Evolutionary conservation across 257 asterid species (phyloP).

Genomic region (Capsicum baccatum): DNA sequence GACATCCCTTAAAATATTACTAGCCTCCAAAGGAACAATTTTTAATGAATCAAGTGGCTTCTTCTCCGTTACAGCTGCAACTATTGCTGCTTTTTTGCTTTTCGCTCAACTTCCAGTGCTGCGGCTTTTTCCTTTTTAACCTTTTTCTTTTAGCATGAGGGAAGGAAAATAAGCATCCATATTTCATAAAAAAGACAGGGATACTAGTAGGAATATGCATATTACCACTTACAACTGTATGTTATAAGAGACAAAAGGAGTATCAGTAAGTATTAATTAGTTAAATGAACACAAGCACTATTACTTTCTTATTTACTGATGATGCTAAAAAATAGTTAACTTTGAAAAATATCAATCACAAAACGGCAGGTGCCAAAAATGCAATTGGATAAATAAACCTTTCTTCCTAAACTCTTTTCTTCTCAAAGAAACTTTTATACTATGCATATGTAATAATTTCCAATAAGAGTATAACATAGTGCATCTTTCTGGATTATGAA

Average conservation of each 20-base stretch:
- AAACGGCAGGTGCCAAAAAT: background rate
- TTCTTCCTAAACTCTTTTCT: background rate
- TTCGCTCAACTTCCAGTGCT: slow-evolving; percentile 64
- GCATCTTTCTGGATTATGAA: background rate
- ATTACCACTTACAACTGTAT: slow-evolving; percentile 6
- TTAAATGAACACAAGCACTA: background rate
- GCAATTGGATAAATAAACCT: slow-evolving; percentile 3
- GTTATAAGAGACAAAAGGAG: background rate
- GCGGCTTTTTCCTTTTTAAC: slow-evolving; percentile 63
- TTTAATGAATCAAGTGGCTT: slow-evolving; percentile 45
- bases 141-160: slow-evolving; percentile 47
- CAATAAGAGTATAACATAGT: background rate
- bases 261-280: background rate
- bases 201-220: slow-evolving; percentile 8
- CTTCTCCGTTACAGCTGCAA: slow-evolving; percentile 62
- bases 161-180: background rate
- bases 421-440: background rate
- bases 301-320: background rate
- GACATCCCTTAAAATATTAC: slow-evolving; percentile 39
- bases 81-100: slow-evolving; percentile 56
- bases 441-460: background rate
- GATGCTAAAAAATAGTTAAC: background rate
- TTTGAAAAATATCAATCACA: slow-evolving; percentile 11
- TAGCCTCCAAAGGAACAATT: slow-evolving; percentile 36
- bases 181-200: slow-evolving; percentile 1